These are phyloP conservation scores for Salicornia ramosissima DNA, from an alignment of 148 eudicot genomes.

Conservation along the genomic window DNA sequence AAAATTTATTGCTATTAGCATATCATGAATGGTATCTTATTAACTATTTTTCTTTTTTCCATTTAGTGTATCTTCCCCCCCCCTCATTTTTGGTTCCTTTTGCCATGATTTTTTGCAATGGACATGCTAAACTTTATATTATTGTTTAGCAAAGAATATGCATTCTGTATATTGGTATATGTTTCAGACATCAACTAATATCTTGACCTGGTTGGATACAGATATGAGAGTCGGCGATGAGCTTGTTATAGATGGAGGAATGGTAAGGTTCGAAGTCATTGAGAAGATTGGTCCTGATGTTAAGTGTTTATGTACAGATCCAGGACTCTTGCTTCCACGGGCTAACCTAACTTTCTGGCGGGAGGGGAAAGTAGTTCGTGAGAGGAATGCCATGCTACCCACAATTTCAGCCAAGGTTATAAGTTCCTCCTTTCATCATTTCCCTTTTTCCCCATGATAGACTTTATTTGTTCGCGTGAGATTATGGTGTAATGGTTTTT, in stretches of 20 bases:
- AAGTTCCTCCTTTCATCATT: conserved; percentile 9
- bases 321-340: conserved; percentile 87
- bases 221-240: conserved; percentile 88
- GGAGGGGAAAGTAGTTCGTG: conserved; percentile 81
- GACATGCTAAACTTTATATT: not conserved
- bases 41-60: not conserved
- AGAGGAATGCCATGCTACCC: conserved; percentile 94
- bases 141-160: not conserved
- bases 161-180: not conserved
- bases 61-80: not conserved
- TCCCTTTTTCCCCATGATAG: too few relatives aligned
- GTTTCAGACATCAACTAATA: too few relatives aligned
- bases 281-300: conserved; percentile 98
- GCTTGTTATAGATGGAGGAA: conserved; percentile 94
- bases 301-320: conserved; percentile 81
- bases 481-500: too few relatives aligned
- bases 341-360: conserved; percentile 95
- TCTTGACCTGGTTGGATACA: conserved; percentile 24
- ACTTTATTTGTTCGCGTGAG: too few relatives aligned
- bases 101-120: not conserved
- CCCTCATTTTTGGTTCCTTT: not conserved
- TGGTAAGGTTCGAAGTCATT: conserved; percentile 89
- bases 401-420: conserved; percentile 88
- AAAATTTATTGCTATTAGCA: not conserved
- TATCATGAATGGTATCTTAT: not conserved